Conservation (phyloP, 179 eudicot genomes). For the Corrigiola litoralis region DNA sequence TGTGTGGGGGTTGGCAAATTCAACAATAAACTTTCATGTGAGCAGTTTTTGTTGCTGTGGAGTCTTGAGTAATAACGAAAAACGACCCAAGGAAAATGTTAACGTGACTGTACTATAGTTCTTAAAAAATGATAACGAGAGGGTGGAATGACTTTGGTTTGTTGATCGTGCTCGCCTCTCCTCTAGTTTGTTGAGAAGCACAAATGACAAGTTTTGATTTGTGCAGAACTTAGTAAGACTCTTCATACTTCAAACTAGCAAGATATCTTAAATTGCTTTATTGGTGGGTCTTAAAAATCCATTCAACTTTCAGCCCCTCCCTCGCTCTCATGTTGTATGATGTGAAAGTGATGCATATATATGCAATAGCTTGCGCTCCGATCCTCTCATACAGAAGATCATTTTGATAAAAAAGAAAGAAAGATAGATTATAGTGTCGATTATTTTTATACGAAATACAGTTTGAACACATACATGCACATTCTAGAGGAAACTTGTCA, state of each 20-base stretch:
- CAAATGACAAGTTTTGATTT: slow-evolving; percentile 1
- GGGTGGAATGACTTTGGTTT: neutral
- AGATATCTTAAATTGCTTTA: neutral
- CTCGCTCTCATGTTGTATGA: neutral
- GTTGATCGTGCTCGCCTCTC: slow-evolving; percentile 22
- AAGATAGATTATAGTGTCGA: too few species aligned
- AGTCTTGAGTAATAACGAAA: neutral
- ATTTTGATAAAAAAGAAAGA: too few species aligned
- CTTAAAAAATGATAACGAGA: neutral
- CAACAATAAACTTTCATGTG: slow-evolving; percentile 23
- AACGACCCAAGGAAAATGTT: neutral
- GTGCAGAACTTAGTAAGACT: slow-evolving; percentile 2
- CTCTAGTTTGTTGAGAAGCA: slow-evolving; percentile 22
- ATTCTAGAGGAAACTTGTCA: too few species aligned
- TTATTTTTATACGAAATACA: too few species aligned
- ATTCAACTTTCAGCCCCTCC: neutral
- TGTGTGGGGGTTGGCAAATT: neutral
- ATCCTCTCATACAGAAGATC: too few species aligned
- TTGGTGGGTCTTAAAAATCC: neutral
- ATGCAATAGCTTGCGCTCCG: too few species aligned
- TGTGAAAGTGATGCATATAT: too few species aligned
- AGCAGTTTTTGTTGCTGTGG: neutral
- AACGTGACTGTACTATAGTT: neutral
- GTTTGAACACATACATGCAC: too few species aligned
- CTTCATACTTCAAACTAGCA: neutral